Base-by-base conservation (phyloP, 306 rosid species). In the Inga laurina region DNA sequence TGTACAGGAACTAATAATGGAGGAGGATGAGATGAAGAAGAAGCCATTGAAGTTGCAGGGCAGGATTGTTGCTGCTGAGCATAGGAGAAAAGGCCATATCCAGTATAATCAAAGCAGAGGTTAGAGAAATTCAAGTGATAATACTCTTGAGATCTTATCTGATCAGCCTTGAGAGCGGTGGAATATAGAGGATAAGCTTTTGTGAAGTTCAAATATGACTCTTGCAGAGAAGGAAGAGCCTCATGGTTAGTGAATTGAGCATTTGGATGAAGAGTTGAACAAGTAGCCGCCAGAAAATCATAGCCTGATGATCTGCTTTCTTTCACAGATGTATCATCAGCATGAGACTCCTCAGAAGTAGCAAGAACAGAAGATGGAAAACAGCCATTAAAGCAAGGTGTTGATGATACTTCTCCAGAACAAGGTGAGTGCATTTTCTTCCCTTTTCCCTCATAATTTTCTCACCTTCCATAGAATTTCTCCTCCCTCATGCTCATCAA, bases 71-170 rank as follows among this genome's bases (percentile, higher is more conserved):
- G 89, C 14, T 74, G 84, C 77, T 90, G 94, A 78, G 86, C 71
- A 35, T 80, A 87, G 27, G 98, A 95, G 89, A 95, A 95, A 77
- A 95, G 97, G 73, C 98, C 92, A 77, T 76, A 84, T 1, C 97
- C 98, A 11, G 84, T 77, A 74, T 95, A 93, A 84, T 95, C 98
- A 24, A 95, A 90, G 79, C 97, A 88, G n/a, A 77, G 82, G 76
- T 87, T 95, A 82, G 90, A 87, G 90, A 76, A 72, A 51, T 85
- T 84, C 72, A 93, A 88, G 85, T 95, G 95, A 51, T 77, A 69
- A 83, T 95, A 95, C 30, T 93, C 92, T 19, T 84, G 84, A 41
- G 84, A 87, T 83, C 98, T 89, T 57, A 92, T 83, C 82, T 27
- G 82, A 64, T 95, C 98, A 11, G 90, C 84, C 72, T 77, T 82